These are phyloP conservation scores for Entonaema liquescens DNA, from an alignment of 495 filamentous ascomycete species.

Conservation along the genomic window DNA sequence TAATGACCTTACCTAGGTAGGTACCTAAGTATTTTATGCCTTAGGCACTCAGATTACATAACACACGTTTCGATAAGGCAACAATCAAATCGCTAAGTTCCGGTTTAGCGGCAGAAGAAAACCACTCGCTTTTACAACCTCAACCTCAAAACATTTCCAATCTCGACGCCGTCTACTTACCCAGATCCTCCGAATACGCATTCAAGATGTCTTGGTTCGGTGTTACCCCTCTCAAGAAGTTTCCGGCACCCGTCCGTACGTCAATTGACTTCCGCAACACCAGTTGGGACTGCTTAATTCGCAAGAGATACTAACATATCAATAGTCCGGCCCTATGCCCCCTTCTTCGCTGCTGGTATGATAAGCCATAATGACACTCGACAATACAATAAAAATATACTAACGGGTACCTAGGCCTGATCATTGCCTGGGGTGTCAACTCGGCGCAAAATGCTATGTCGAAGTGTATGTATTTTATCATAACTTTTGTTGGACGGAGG, in stretches of 20 bases:
- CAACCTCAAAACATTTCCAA: slow-evolving; percentile 36
- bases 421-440: slow-evolving; percentile 91
- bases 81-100: slow-evolving; percentile 9
- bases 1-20: not conserved
- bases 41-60: slow-evolving; percentile 2
- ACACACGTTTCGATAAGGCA: slow-evolving; percentile 4
- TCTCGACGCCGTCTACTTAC: slow-evolving; percentile 35
- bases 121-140: slow-evolving; percentile 51
- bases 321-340: slow-evolving; percentile 84
- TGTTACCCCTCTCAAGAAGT: slow-evolving; percentile 77
- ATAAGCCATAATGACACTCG: slow-evolving; percentile 14
- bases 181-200: slow-evolving; percentile 42
- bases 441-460: slow-evolving; percentile 73
- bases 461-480: slow-evolving; percentile 67
- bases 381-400: not conserved
- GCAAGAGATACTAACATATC: slow-evolving; percentile 37
- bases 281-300: slow-evolving; percentile 19
- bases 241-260: slow-evolving; percentile 85
- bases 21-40: not conserved
- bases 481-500: not conserved
- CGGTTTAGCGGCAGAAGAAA: slow-evolving; percentile 45
- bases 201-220: slow-evolving; percentile 80
- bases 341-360: slow-evolving; percentile 96
- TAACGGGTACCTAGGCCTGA: slow-evolving; percentile 63
- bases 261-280: slow-evolving; percentile 46